These are phyloP conservation scores for Russula abietina DNA, from an alignment of 768 basidiomycete species.

Conservation along the genomic window DNA sequence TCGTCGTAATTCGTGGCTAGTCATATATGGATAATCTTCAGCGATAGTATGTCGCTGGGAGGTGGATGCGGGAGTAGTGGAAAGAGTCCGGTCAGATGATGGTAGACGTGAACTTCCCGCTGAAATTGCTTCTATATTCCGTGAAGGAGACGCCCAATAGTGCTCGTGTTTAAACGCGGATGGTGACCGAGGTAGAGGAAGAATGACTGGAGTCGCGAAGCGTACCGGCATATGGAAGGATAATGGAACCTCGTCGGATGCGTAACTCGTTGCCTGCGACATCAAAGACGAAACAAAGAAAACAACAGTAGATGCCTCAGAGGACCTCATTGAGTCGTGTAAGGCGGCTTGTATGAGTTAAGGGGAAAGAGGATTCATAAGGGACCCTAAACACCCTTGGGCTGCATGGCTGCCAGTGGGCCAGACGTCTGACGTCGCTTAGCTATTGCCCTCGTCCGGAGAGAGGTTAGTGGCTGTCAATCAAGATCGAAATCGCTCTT, in stretches of 20 bases:
- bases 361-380: neutral
- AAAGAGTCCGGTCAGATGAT: neutral
- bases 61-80: neutral
- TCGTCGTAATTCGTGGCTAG: neutral
- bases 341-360: neutral
- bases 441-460: neutral
- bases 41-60: neutral
- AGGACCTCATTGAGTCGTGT: slow-evolving; percentile 1
- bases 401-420: neutral
- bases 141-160: neutral
- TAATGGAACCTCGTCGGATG: neutral
- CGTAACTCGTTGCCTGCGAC: slow-evolving; percentile 1
- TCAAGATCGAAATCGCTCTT: neutral
- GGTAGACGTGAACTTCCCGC: neutral
- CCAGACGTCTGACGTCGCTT: neutral
- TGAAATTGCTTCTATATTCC: neutral
- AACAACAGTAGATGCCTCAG: slow-evolving; percentile 3
- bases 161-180: slow-evolving; percentile 14
- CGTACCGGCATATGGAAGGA: neutral
- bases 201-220: neutral
- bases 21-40: neutral
- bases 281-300: slow-evolving; percentile 11
- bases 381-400: neutral
- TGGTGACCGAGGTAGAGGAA: slow-evolving; percentile 1
- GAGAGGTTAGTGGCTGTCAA: neutral